These are phyloP conservation scores for Collybiopsis luxurians DNA, from an alignment of 768 basidiomycete species.

Conservation along the genomic window DNA sequence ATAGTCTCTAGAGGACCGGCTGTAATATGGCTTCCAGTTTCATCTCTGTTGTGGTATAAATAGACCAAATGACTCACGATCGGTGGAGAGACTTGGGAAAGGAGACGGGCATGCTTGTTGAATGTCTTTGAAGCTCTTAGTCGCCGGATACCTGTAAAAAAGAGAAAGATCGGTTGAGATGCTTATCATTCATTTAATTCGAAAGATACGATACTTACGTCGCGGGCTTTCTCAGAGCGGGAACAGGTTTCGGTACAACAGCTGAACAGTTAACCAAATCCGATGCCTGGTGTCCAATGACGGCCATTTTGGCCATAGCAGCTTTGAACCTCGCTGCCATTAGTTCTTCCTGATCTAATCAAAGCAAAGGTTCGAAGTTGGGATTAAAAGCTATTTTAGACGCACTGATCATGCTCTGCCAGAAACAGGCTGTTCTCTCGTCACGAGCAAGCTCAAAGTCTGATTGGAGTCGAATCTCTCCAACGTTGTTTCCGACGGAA, in stretches of 20 bases:
- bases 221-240: not conserved
- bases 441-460: conserved; percentile 25
- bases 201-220: not conserved
- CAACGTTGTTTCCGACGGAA: conserved; percentile 5
- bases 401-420: conserved; percentile 35
- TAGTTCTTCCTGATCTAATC: conserved; percentile 17
- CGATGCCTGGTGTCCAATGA: conserved; percentile 22
- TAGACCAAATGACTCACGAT: not conserved
- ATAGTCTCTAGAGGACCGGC: too few relatives aligned
- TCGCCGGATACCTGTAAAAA: conserved; percentile 24
- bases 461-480: conserved; percentile 29
- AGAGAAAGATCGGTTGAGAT: conserved; percentile 17
- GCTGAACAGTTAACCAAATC: conserved; percentile 26
- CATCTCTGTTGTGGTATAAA: not conserved
- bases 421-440: conserved; percentile 34
- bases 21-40: too few relatives aligned
- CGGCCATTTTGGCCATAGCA: conserved; percentile 31
- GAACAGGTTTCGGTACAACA: conserved; percentile 7
- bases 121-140: conserved; percentile 24
- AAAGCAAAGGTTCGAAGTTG: not conserved
- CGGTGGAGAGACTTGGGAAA: conserved; percentile 22
- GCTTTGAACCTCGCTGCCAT: conserved; percentile 24
- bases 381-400: not conserved
- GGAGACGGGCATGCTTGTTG: conserved; percentile 23
- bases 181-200: conserved; percentile 4